Evolutionary conservation across 2,329 filamentous ascomycete genomes (phyloP), one percentile per base, ranked within the genome.

Genomic region (Orbilia ellipsospora): DNA sequence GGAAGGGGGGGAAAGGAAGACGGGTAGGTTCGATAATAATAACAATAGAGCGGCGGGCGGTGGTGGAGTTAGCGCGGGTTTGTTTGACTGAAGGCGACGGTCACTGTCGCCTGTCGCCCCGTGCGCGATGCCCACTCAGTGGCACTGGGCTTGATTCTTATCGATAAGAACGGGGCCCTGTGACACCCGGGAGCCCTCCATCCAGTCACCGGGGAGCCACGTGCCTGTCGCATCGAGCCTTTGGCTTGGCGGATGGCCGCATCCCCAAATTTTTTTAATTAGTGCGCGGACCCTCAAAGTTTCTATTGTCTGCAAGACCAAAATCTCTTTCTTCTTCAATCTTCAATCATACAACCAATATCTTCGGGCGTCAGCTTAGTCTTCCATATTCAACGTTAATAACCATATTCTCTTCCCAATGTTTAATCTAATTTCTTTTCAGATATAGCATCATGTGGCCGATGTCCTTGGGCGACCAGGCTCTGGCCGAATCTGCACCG

Each of bases 261-360:
- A 74, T 62, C 61, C 52, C 62, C 45, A 62, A 74, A 74, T 68
- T 74, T 74, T 74, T 67, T 67, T 42, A 50, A 4, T 36, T 44
- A 12, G 42, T 7, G n/a, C 20, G 20, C 42, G 10, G 26, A 51
- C 23, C 20, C 7, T 50, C 18, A 5, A 23, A 26, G 10, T 36
- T 31, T 60, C 36, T 4, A 8, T 44, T 40, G 7, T 44, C n/a
- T 45, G 16, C 54, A 56, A 56, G 23, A 8, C 12, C 31, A 40
- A n/a, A 16, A 18, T 18, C 36, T 28, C 16, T 12, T 18, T 12
- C 12, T 52, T 23, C 28, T 42, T 28, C 31, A 56, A 42, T 18
- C 26, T 36, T 56, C 54, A 18, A 44, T 18, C 15, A 48, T 10
- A 12, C 44, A 48, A 48, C 13, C 6, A 15, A 13, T n/a, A 48